phyloP scores from a whole-genome alignment of 495 filamentous ascomycete species.

The Parmelia sp. region DNA sequence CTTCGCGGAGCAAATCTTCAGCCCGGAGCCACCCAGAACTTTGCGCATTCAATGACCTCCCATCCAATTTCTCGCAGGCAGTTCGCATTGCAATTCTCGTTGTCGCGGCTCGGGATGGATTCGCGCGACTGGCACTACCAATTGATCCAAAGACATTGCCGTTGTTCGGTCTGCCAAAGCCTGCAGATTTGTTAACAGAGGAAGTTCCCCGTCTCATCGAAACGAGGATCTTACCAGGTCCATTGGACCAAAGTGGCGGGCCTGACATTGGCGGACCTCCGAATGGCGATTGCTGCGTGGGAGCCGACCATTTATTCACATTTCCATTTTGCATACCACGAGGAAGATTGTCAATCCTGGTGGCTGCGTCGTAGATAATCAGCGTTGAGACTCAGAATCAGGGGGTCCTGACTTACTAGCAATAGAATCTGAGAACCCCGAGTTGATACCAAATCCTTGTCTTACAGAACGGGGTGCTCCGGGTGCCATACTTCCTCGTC shows the following conservation, averaged over 20 bases:
- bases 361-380: constrained; percentile 12
- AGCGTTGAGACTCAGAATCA: neutral
- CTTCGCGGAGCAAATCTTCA: constrained; percentile 55
- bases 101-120: constrained; percentile 47
- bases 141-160: constrained; percentile 45
- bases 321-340: constrained; percentile 27
- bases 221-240: constrained; percentile 30
- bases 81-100: constrained; percentile 54
- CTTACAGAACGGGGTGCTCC: constrained; percentile 19
- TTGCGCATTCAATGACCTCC: constrained; percentile 31
- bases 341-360: constrained; percentile 25
- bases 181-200: constrained; percentile 31
- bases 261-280: constrained; percentile 38
- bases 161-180: constrained; percentile 44
- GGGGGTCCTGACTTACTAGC: constrained; percentile 33
- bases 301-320: constrained; percentile 38
- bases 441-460: constrained; percentile 41
- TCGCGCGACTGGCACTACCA: constrained; percentile 38
- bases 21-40: constrained; percentile 60
- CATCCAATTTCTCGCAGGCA: constrained; percentile 52
- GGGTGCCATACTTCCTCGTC: constrained; percentile 26
- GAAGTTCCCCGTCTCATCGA: constrained; percentile 8
- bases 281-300: constrained; percentile 39
- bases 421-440: constrained; percentile 48
- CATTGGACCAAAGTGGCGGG: constrained; percentile 38